Percentiles rank a stretch among this genome's conserved stretches.
phyloP scores from a whole-genome alignment of 2,329 filamentous ascomycete species.

The Epicoccum sorghinum region DNA sequence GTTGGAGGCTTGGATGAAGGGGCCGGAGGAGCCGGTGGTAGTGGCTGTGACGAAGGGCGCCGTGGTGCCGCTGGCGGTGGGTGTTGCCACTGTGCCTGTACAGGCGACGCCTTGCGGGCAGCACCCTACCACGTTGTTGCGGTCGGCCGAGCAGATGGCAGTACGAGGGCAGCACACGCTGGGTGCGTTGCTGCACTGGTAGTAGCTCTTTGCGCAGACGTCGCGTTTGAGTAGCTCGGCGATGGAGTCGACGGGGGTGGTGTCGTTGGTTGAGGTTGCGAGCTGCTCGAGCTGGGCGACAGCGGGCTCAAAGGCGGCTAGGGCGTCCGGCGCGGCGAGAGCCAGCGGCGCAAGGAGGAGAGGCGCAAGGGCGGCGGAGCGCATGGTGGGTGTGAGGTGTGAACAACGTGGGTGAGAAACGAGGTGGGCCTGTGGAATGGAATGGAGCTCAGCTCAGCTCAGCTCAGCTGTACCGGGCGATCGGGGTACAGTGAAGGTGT shows the following conservation, averaged over 20 bases:
- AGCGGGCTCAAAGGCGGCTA: slow-evolving; percentile 42
- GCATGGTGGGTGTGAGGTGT: slow-evolving; percentile 32
- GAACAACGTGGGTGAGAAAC: slow-evolving; percentile 20
- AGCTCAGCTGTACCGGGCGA: slow-evolving; percentile 4
- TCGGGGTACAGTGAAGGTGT: slow-evolving; percentile 8
- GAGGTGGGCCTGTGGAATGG: slow-evolving; percentile 21
- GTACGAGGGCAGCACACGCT: slow-evolving; percentile 62
- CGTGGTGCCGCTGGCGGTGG: slow-evolving; percentile 6
- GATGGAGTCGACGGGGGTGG: slow-evolving; percentile 24
- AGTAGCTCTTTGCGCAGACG: slow-evolving; percentile 59
- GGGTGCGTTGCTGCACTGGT: slow-evolving; percentile 59
- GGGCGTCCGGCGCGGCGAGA: slow-evolving; percentile 34
- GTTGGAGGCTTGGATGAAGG: slow-evolving; percentile 33
- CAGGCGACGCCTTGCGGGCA: slow-evolving; percentile 64
- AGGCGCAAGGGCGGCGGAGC: slow-evolving; percentile 25
- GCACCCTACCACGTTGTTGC: slow-evolving; percentile 64
- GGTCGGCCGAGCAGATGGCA: slow-evolving; percentile 62
- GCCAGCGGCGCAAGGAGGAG: slow-evolving; percentile 38
- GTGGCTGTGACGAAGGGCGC: slow-evolving; percentile 28
- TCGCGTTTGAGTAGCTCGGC: slow-evolving; percentile 44
- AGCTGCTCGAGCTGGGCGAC: slow-evolving; percentile 25
- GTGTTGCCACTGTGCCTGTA: slow-evolving; percentile 58
- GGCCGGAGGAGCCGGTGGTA: slow-evolving; percentile 17
- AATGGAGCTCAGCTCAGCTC: too few species aligned
- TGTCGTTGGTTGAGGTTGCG: slow-evolving; percentile 32